Conservation (phyloP, 768 basidiomycete species). For the Leccinum boreale region DNA sequence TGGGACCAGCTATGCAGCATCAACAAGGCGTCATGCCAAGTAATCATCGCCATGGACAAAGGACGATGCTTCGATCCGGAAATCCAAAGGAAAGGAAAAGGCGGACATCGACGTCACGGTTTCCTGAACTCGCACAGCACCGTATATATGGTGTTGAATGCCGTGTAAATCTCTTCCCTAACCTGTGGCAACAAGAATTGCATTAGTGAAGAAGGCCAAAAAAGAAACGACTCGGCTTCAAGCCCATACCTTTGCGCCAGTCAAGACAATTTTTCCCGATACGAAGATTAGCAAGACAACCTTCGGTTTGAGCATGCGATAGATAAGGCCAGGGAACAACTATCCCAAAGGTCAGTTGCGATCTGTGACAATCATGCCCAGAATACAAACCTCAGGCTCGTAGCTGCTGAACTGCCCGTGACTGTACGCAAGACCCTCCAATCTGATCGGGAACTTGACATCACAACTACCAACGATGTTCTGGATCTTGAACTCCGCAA, state of each 20-base stretch:
- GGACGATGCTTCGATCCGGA: not conserved
- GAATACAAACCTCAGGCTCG: constrained; percentile 82
- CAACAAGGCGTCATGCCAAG: not conserved
- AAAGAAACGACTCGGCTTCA: not conserved
- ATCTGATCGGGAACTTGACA: constrained; percentile 96
- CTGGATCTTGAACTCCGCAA: constrained; percentile 99
- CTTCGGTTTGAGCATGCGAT: constrained; percentile 99
- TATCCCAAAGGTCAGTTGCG: constrained; percentile 28
- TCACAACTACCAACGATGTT: constrained; percentile 99
- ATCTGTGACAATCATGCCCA: not conserved
- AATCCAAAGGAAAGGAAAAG: not conserved
- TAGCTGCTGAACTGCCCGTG: constrained; percentile 99
- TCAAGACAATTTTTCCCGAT: constrained; percentile 97
- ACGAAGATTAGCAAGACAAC: constrained; percentile 98
- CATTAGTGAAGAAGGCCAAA: constrained; percentile 41
- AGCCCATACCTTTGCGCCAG: constrained; percentile 89
- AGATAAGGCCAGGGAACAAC: constrained; percentile 98
- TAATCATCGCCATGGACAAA: constrained; percentile 1
- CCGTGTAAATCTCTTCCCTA: constrained; percentile 98
- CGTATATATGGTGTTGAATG: constrained; percentile 99
- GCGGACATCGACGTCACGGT: constrained; percentile 39
- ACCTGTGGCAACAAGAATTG: constrained; percentile 53
- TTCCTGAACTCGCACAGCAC: constrained; percentile 95
- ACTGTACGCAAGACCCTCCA: constrained; percentile 95
- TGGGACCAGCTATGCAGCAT: not conserved